phyloP scores from a whole-genome alignment of 1,139 yeast species.

The Sugiyamaella japonica region DNA sequence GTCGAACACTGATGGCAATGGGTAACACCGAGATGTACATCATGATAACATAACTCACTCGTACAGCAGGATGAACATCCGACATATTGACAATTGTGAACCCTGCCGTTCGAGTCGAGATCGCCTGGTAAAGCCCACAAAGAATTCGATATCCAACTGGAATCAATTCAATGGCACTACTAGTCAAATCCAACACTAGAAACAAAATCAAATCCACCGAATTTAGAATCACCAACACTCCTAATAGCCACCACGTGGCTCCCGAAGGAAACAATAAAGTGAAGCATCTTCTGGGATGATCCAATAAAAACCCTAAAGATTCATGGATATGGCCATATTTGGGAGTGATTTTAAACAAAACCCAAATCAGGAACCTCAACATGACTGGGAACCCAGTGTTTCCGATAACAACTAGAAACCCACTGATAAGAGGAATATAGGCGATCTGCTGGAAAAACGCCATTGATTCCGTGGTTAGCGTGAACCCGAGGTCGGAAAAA shows the following conservation, averaged over 20 bases:
- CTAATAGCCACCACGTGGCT: constrained; percentile 93
- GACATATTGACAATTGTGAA: constrained; percentile 70
- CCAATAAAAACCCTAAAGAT: constrained; percentile 80
- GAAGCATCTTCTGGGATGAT: constrained; percentile 96
- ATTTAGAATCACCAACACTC: constrained; percentile 70
- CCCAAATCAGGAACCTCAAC: constrained; percentile 79
- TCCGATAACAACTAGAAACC: constrained; percentile 79
- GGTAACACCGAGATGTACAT: constrained; percentile 98
- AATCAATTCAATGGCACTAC: constrained; percentile 46
- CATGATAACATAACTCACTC: constrained; percentile 92
- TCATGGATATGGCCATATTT: constrained; percentile 56
- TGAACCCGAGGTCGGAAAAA: constrained; percentile 81
- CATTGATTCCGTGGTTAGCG: constrained; percentile 82
- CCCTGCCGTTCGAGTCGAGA: constrained; percentile 94
- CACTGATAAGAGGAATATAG: constrained; percentile 61
- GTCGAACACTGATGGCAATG: constrained; percentile 89
- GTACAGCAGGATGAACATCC: constrained; percentile 81
- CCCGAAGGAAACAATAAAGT: constrained; percentile 86
- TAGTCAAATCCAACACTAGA: constrained; percentile 69
- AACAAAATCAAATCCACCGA: constrained; percentile 76
- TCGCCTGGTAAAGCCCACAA: constrained; percentile 86
- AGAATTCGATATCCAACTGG: constrained; percentile 69
- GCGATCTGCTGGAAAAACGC: constrained; percentile 58
- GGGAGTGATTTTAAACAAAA: constrained; percentile 63
- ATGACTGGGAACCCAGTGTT: constrained; percentile 91